These are phyloP conservation scores for Phytopythium delawarense DNA, from an alignment of 352 stramenopile genomes.

Conservation along the genomic window DNA sequence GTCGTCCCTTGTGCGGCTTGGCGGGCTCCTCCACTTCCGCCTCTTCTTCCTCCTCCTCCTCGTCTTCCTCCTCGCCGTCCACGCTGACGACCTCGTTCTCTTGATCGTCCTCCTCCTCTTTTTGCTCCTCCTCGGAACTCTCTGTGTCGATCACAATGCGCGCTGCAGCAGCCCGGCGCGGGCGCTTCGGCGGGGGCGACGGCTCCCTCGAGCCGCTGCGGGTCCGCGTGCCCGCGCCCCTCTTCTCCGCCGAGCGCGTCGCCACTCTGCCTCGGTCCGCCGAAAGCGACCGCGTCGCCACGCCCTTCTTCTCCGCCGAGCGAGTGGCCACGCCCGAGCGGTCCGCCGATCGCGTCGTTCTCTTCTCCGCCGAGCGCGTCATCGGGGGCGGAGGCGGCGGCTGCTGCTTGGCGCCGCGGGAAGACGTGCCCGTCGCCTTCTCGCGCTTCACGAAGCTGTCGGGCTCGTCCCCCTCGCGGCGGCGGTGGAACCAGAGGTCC, in stretches of 20 bases:
- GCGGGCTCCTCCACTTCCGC: slow-evolving; percentile 14
- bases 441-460: neutral
- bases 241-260: slow-evolving; percentile 18
- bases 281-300: slow-evolving; percentile 7
- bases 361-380: slow-evolving; percentile 5
- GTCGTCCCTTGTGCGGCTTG: slow-evolving; percentile 8
- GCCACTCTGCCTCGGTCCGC: slow-evolving; percentile 8
- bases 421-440: neutral
- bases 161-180: slow-evolving; percentile 12
- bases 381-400: neutral
- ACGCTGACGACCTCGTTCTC: slow-evolving; percentile 14
- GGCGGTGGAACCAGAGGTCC: slow-evolving; percentile 50
- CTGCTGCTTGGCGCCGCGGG: slow-evolving; percentile 8
- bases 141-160: slow-evolving; percentile 13
- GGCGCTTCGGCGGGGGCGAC: slow-evolving; percentile 19
- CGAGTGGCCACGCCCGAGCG: slow-evolving; percentile 9
- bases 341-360: slow-evolving; percentile 11
- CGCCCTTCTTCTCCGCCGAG: neutral
- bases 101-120: slow-evolving; percentile 10
- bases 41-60: slow-evolving; percentile 15
- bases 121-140: slow-evolving; percentile 17
- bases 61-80: slow-evolving; percentile 20
- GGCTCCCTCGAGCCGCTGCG: slow-evolving; percentile 5
- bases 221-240: slow-evolving; percentile 12
- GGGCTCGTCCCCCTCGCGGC: slow-evolving; percentile 5